phyloP scores from a whole-genome alignment of 23 red algal species.

The Gracilaria caudata region DNA sequence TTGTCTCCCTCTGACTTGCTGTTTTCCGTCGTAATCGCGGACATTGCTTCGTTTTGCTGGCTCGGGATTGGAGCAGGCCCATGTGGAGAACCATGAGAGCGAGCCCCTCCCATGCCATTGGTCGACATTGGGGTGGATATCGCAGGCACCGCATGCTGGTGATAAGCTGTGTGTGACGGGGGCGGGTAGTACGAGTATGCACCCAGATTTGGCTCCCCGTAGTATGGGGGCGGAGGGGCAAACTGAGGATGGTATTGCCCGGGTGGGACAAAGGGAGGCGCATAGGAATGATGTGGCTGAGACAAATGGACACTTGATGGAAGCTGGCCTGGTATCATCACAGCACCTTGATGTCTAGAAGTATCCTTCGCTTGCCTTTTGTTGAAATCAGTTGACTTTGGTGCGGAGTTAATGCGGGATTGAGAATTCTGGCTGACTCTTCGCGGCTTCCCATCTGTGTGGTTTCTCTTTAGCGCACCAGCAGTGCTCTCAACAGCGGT shows the following conservation, averaged over 20 bases:
- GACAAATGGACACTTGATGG: not conserved
- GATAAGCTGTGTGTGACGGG: not conserved
- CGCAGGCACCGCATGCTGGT: not conserved
- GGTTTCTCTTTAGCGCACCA: not conserved
- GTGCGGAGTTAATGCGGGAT: slow-evolving; percentile 3
- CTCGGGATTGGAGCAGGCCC: not conserved
- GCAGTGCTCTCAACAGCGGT: slow-evolving; percentile 19
- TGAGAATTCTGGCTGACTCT: not conserved
- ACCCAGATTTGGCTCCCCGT: slow-evolving; percentile 7
- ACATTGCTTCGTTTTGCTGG: slow-evolving; percentile 7
- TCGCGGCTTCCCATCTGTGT: slow-evolving; percentile 1
- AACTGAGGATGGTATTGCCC: slow-evolving; percentile 17
- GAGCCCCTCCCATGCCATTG: slow-evolving; percentile 12
- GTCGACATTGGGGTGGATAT: slow-evolving; percentile 9
- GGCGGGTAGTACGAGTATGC: slow-evolving; percentile 1
- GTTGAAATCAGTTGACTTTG: slow-evolving; percentile 15
- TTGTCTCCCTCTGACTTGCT: slow-evolving; percentile 21
- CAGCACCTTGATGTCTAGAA: not conserved
- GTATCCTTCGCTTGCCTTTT: slow-evolving; percentile 8
- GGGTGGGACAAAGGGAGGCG: not conserved
- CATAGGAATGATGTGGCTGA: not conserved
- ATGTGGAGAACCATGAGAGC: slow-evolving; percentile 16
- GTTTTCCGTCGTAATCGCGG: slow-evolving; percentile 14
- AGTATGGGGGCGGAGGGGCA: slow-evolving; percentile 1
- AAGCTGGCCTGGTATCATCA: not conserved